These are phyloP conservation scores for Fusarium napiforme DNA, from an alignment of 2,329 filamentous ascomycete genomes.

Conservation along the genomic window DNA sequence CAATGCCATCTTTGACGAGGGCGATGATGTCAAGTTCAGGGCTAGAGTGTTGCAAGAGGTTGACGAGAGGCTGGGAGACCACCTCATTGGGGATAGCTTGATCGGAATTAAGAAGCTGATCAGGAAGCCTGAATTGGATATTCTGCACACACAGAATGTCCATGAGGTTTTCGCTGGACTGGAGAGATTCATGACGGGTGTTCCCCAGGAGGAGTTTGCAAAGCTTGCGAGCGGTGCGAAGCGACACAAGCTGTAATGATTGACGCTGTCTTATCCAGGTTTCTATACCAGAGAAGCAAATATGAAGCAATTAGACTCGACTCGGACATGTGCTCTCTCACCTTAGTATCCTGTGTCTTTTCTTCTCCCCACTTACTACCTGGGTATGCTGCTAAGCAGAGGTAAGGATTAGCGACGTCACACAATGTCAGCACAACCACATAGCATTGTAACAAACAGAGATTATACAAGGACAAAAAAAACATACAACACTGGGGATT, in stretches of 20 bases:
- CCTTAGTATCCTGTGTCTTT: background rate
- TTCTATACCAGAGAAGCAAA: background rate
- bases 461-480: background rate
- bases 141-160: slow-evolving; percentile 80
- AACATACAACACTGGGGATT: slow-evolving; percentile 13
- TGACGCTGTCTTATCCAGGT: background rate
- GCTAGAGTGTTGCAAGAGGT: slow-evolving; percentile 80
- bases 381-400: background rate
- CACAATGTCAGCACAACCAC: background rate
- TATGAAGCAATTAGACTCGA: background rate
- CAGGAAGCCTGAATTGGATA: slow-evolving; percentile 75
- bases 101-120: slow-evolving; percentile 87
- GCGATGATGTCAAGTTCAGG: slow-evolving; percentile 76
- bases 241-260: slow-evolving; percentile 84
- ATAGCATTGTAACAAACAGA: background rate
- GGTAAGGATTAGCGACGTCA: background rate
- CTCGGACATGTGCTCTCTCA: background rate
- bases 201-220: slow-evolving; percentile 89
- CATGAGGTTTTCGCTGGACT: slow-evolving; percentile 87
- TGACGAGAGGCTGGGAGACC: slow-evolving; percentile 80
- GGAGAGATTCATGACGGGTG: slow-evolving; percentile 80
- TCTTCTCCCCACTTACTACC: background rate
- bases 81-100: slow-evolving; percentile 83
- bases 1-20: slow-evolving; percentile 80
- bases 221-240: slow-evolving; percentile 89